These are phyloP conservation scores for Neofusicoccum cordaticola DNA, from an alignment of 2,329 filamentous ascomycete genomes.

Conservation along the genomic window DNA sequence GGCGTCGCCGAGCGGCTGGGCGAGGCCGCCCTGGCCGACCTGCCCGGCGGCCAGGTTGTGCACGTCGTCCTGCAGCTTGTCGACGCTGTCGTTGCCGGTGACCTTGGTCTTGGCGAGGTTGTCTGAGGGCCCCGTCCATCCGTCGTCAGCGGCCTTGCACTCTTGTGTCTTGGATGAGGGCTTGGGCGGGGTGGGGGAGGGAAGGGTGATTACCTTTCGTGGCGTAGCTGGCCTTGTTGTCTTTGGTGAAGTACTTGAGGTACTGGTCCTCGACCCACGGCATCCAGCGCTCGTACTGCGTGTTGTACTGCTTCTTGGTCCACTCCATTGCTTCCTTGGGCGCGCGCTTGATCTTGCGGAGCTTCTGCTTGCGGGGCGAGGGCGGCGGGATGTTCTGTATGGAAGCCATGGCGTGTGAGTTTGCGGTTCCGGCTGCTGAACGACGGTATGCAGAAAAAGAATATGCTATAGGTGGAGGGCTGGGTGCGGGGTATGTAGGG, in stretches of 20 bases:
- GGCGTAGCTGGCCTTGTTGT: constrained; percentile 72
- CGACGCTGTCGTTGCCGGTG: constrained; percentile 64
- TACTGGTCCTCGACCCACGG: constrained; percentile 75
- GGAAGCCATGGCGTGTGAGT: not conserved
- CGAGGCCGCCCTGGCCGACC: constrained; percentile 65
- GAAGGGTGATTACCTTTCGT: constrained; percentile 56
- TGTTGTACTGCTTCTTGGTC: constrained; percentile 63
- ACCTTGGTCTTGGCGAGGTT: constrained; percentile 68
- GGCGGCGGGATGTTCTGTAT: constrained; percentile 5
- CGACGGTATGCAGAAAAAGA: not conserved
- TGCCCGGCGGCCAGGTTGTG: constrained; percentile 62
- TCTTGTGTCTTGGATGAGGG: not conserved
- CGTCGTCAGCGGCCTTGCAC: no score
- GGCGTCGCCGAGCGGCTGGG: constrained; percentile 62
- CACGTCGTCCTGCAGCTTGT: constrained; percentile 66
- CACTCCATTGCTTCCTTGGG: constrained; percentile 40
- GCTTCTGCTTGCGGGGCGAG: not conserved
- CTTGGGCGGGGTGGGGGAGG: not conserved
- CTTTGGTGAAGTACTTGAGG: constrained; percentile 69
- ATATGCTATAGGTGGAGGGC: not conserved
- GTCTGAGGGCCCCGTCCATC: constrained; percentile 49
- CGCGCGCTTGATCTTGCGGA: not conserved
- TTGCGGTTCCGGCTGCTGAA: not conserved
- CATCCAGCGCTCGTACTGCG: constrained; percentile 72
- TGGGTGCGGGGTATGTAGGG: not conserved